phyloP scores from a whole-genome alignment of 2,329 filamentous ascomycete genomes.

The Pseudopyrenochaeta lycopersici region DNA sequence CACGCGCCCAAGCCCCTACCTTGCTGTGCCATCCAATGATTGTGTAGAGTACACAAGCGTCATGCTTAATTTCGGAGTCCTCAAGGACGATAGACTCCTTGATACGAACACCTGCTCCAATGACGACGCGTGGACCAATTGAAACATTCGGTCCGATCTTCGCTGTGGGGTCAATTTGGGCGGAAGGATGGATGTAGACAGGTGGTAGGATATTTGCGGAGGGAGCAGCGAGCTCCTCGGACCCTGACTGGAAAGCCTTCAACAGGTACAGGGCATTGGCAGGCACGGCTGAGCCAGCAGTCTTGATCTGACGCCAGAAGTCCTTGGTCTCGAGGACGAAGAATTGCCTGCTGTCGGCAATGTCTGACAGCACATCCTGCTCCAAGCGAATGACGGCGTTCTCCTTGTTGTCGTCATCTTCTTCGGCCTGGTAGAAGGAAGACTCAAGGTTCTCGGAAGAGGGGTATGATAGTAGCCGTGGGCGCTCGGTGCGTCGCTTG shows the following conservation, averaged over 20 bases:
- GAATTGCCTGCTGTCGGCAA: conserved; percentile 97
- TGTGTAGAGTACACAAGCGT: conserved; percentile 92
- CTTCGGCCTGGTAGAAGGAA: conserved; percentile 66
- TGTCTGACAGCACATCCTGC: conserved; percentile 94
- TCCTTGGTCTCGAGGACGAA: conserved; percentile 99
- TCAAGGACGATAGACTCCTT: conserved; percentile 97
- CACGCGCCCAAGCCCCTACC: conserved; percentile 96
- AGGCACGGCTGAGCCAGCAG: conserved; percentile 93
- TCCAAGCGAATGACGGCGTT: conserved; percentile 92
- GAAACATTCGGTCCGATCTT: conserved; percentile 98
- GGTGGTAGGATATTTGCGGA: conserved; percentile 89
- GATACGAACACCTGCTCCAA: conserved; percentile 88
- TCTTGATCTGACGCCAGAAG: conserved; percentile 99
- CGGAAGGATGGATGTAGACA: conserved; percentile 94
- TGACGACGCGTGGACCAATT: conserved; percentile 84
- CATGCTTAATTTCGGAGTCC: conserved; percentile 94
- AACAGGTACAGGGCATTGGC: conserved; percentile 97
- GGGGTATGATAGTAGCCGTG: conserved; percentile 91
- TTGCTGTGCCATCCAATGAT: conserved; percentile 98
- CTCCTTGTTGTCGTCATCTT: conserved; percentile 77
- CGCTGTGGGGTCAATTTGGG: conserved; percentile 89
- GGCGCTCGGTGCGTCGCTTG: conserved; percentile 91
- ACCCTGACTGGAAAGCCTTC: conserved; percentile 86
- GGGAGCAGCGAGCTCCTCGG: conserved; percentile 81
- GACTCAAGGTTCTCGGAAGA: conserved; percentile 91